Evolutionary conservation across 768 basidiomycete genomes (phyloP), one percentile per base, ranked within the genome.

Genomic region (Dictyophora rubrovolvata): DNA sequence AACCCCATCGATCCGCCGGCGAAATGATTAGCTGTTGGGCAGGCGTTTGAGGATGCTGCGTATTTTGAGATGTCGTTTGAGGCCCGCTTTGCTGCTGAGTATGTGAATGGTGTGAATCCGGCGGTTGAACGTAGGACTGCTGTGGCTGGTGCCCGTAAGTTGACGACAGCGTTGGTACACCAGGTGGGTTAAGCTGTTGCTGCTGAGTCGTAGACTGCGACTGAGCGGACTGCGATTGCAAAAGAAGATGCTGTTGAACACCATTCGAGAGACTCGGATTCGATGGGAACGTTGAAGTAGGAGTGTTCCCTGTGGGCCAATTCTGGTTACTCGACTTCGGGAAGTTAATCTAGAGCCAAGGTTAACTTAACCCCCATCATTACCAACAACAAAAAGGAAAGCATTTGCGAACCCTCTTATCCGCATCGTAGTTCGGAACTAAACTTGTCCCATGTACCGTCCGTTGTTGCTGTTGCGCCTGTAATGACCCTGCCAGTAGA

Each of bases 1-100:
- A 76, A 3, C 94, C 94, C 93, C 93, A 98, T 68, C 92, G 81
- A 72, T 98, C 94, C 46, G 94, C 94, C 1, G 94, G 91, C 62
- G 86, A 89, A 64, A 89, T 83, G 47, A 96, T 79, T 16, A 98
- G 83, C 72, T 98, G 94, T 69, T 96, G 90, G 49, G 92, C 91
- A 1, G 94, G 93, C 48, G 90, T 91, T 69, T 90, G 87, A 61
- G 90, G 86, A 60, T 72, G 65, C 42, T 67, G 71, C 80, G 79
- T 62, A 33, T 49, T 21, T 50, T 60, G 59, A 36, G 60, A 20
- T 20, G 48, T 34, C 12, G 28, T 12, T 16, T 54, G 21, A 17
- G 48, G 8, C 55, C 53, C 28, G 60, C 62, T 12, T 63, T 61
- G 16, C 62, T 62, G 55, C 64, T 59, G 12, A 53, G 56, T 12